Base-by-base conservation (phyloP, 768 basidiomycete species). In the Boletus tomentosulus region DNA sequence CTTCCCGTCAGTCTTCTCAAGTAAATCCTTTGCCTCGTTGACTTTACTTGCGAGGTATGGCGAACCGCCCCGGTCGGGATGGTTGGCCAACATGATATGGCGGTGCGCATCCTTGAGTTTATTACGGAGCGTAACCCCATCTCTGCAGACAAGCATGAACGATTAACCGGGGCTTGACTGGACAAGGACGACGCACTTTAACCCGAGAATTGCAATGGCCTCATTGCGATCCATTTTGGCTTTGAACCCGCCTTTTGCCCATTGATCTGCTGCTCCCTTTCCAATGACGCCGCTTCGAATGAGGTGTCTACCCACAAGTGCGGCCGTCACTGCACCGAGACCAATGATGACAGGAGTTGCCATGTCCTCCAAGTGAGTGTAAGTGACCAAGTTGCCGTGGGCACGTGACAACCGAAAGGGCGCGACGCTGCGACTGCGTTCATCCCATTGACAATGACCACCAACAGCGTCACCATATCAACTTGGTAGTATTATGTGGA, bases 1-100 rank as follows among this genome's bases (percentile, higher is more conserved):
- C 61, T 75, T 81, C 49, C 79, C 79, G 48, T 87, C 85, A n/a
- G 78, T 78, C 68, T 88, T 91, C 33, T 97, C 94, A 45, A 97
- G 70, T 53, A 96, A 59, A 63, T 93, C 96, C 68, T 97, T 98
- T 0, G 96, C 97, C 67, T 99, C 97, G 71, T 99, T 99, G 57
- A 98, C 96, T 79, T 99, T 98, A 65, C 92, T 94, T 12, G 97
- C 95, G 47, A 98, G 75, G 72, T 98, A 99, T 7, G 97, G 97
- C n/a, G 94, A 91, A 30, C 97, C 97, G 33, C 97, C 97, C 57
- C 97, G 81, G 76, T 99, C 97, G 11, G 97, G 97, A 74, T 99
- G 97, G 73, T 99, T 99, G 28, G 93, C 90, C 48, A 98, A 80
- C 97, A 99, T 99, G 61, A 99, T 90, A 35, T 88, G 83, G 51